phyloP scores from a whole-genome alignment of 805 yeast species.

The Ogataea parapolymorpha region DNA sequence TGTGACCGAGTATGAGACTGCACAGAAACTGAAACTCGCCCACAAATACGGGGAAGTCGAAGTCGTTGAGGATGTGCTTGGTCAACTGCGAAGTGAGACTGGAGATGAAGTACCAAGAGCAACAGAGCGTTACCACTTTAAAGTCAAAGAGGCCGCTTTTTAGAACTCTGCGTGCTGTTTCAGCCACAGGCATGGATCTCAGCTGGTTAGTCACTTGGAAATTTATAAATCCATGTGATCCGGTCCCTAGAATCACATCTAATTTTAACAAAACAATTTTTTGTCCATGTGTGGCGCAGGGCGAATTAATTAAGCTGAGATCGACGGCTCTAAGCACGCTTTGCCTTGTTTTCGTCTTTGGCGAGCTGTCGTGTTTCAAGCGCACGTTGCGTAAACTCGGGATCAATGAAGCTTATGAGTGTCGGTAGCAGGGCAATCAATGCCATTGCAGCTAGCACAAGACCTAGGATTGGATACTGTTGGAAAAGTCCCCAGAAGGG shows the following conservation, averaged over 20 bases:
- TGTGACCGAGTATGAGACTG: conserved; percentile 36
- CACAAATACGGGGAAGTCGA: conserved; percentile 59
- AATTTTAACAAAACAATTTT: not conserved
- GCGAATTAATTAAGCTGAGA: not conserved
- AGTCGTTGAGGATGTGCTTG: conserved; percentile 49
- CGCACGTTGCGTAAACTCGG: conserved; percentile 25
- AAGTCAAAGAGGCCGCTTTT: conserved; percentile 25
- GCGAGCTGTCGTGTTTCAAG: conserved; percentile 20
- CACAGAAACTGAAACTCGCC: conserved; percentile 62
- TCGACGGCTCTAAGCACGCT: not conserved
- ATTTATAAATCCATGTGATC: not conserved
- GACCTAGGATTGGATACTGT: conserved; percentile 20
- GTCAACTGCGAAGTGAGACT: conserved; percentile 65
- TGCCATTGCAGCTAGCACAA: conserved; percentile 5
- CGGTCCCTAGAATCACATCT: not conserved
- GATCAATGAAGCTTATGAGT: conserved; percentile 26
- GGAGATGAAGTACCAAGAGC: conserved; percentile 60
- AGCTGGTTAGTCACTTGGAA: not conserved
- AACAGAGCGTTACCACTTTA: conserved; percentile 42
- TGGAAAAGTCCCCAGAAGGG: conserved; percentile 21
- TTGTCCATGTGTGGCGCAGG: conserved; percentile 6
- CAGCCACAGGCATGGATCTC: not conserved
- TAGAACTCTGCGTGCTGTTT: not conserved
- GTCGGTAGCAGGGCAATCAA: conserved; percentile 22
- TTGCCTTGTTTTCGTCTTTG: not conserved